phyloP scores from a whole-genome alignment of 371 early-diverging fungal species.

The Actinomortierella wolfii region DNA sequence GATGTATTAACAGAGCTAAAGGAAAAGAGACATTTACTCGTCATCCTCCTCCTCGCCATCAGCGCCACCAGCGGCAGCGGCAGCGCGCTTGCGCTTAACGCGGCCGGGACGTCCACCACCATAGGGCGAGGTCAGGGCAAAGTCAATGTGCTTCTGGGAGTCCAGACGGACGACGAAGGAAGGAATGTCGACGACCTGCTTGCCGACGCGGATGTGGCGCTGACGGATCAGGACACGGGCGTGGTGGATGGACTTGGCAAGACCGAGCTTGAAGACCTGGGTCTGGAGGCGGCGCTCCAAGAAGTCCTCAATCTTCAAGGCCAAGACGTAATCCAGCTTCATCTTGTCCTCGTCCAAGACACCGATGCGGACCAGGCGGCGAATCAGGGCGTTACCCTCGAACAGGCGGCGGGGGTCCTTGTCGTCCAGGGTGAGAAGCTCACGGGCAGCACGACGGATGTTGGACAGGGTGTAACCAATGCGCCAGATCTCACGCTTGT shows the following conservation, averaged over 20 bases:
- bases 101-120: conserved; percentile 99
- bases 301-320: conserved; percentile 98
- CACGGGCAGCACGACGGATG: conserved; percentile 99
- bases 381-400: conserved; percentile 98
- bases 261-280: conserved; percentile 98
- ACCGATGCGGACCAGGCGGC: conserved; percentile 97
- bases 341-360: conserved; percentile 96
- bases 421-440: conserved; percentile 96
- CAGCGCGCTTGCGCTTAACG: conserved; percentile 92
- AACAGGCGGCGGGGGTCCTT: conserved; percentile 98
- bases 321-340: conserved; percentile 99
- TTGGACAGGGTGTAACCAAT: conserved; percentile 97
- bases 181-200: conserved; percentile 97
- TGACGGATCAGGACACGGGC: conserved; percentile 99
- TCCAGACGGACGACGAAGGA: conserved; percentile 90
- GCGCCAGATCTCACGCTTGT: conserved; percentile 99
- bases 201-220: conserved; percentile 98
- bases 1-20: too few relatives aligned
- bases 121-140: conserved; percentile 96
- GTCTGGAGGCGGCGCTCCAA: conserved; percentile 99
- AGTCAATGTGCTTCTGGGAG: conserved; percentile 98
- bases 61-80: conserved; percentile 63
- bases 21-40: conserved; percentile 8
- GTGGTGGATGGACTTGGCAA: conserved; percentile 99
- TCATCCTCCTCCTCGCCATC: conserved; percentile 68